These are phyloP conservation scores for Corchorus olitorius DNA, from an alignment of 345 rosid genomes.

Conservation along the genomic window DNA sequence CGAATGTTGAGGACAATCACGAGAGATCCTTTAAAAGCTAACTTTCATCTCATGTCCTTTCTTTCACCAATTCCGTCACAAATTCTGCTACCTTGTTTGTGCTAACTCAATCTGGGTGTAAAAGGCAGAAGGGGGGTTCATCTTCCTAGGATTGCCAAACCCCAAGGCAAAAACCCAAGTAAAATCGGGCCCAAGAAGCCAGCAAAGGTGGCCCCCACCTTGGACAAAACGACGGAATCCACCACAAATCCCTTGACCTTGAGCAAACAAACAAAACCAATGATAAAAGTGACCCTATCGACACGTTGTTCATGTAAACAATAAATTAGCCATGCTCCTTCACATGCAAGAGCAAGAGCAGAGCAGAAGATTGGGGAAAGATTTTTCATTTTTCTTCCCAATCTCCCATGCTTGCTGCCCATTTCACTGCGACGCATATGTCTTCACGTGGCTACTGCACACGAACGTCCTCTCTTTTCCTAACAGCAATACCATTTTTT, in stretches of 20 bases:
- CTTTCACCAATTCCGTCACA: background rate
- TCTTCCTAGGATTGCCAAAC: conserved; percentile 12
- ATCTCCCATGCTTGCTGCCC: background rate
- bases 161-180: background rate
- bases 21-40: no score
- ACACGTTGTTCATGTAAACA: background rate
- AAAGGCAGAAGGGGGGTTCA: conserved; percentile 11
- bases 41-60: background rate
- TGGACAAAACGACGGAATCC: background rate
- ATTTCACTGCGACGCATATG: background rate
- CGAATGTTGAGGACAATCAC: background rate
- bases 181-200: background rate
- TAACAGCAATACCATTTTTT: background rate
- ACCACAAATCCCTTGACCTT: background rate
- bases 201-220: background rate
- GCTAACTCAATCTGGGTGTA: background rate
- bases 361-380: background rate
- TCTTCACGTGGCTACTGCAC: conserved; percentile 8
- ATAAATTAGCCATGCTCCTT: background rate
- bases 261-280: background rate
- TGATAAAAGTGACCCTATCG: background rate
- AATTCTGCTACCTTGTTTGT: background rate
- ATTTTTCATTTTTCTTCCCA: background rate
- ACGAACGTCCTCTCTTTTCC: background rate
- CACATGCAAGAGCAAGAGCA: conserved; percentile 15